phyloP scores from a whole-genome alignment of 2,329 filamentous ascomycete genomes.

The Penicillium sclerotiorum region DNA sequence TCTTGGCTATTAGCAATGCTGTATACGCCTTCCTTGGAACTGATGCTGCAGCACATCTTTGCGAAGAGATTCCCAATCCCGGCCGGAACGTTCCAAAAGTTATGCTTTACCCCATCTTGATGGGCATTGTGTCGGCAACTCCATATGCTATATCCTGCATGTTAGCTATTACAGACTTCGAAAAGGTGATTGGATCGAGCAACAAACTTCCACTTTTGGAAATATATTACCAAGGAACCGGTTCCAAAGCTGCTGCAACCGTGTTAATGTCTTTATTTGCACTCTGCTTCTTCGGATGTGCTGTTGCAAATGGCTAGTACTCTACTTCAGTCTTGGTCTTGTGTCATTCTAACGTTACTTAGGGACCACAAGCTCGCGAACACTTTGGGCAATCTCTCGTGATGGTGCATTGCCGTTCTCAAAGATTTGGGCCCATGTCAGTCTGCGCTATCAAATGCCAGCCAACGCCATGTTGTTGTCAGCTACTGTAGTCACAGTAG shows the following conservation, averaged over 20 bases:
- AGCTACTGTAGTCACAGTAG: slow-evolving; percentile 7
- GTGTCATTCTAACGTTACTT: not conserved
- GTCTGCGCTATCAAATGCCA: slow-evolving; percentile 6
- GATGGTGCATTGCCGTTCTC: slow-evolving; percentile 8
- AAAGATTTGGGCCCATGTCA: not conserved
- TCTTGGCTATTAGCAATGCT: slow-evolving; percentile 6
- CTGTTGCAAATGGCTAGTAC: slow-evolving; percentile 8
- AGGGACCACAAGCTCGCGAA: slow-evolving; percentile 11
- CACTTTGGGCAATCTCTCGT: slow-evolving; percentile 7
- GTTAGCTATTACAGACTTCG: slow-evolving; percentile 8
- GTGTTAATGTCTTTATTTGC: slow-evolving; percentile 9
- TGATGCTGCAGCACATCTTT: slow-evolving; percentile 9
- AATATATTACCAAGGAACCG: slow-evolving; percentile 13
- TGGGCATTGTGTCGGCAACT: slow-evolving; percentile 6
- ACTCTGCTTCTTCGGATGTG: slow-evolving; percentile 12
- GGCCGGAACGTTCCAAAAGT: slow-evolving; percentile 8
- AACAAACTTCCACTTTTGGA: slow-evolving; percentile 10
- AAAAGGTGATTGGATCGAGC: slow-evolving; percentile 8
- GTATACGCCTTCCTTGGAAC: slow-evolving; percentile 12
- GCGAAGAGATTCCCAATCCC: slow-evolving; percentile 10
- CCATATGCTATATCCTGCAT: slow-evolving; percentile 10
- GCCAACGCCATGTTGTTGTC: slow-evolving; percentile 7
- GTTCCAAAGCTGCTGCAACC: slow-evolving; percentile 4
- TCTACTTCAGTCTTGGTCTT: too few relatives aligned
- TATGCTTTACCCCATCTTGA: slow-evolving; percentile 9